Base-by-base conservation (phyloP, 176 grass and related monocot genomes). In the Miscanthus lutarioriparius region DNA sequence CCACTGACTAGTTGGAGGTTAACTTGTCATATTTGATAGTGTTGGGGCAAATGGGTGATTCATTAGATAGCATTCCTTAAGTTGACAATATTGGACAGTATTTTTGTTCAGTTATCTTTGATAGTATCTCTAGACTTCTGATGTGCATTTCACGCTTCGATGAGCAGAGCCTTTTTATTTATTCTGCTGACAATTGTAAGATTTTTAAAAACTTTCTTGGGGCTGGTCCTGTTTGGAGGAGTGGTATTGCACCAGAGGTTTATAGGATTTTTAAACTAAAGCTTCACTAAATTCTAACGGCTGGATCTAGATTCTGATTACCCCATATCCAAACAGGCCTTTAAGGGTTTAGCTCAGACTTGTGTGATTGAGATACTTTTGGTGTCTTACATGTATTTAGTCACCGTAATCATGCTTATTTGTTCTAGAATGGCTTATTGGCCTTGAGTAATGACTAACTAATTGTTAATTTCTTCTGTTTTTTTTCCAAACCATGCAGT, bases 381-480 rank as follows among this genome's bases (percentile, higher is more conserved):
- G 12, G 4, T 85, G 65, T 70, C 1, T 80, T 75, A n/a, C n/a
- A n/a, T n/a, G n/a, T n/a, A n/a, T n/a, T n/a, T n/a, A n/a, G n/a
- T n/a, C n/a, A n/a, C n/a, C n/a, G n/a, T n/a, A 81, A 41, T 73
- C 75, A 58, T 85, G 32, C 49, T 77, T 39, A 39, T 20, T 80
- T 49, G 22, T 10, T 38, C 32, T 82, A 36, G 2, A 76, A 36
- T 87, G 25, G 22, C 1, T 14, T 7, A 54, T 80, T 39, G 35
- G 22, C 41, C 27, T 51, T 75, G 32, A 67, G 33, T n/a, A 74
- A 36, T 2, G 4, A 9, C 7, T n/a, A 58, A 59, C 1, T 59
- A 11, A 26, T 20, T 75, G n/a, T 37, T 79, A 20, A 14, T 44
- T 20, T 74, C 10, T 67, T 61, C 19, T 28, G 6, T n/a, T n/a